Conservation (phyloP, 2,329 filamentous ascomycete genomes). For the Cercospora berteroae region DNA sequence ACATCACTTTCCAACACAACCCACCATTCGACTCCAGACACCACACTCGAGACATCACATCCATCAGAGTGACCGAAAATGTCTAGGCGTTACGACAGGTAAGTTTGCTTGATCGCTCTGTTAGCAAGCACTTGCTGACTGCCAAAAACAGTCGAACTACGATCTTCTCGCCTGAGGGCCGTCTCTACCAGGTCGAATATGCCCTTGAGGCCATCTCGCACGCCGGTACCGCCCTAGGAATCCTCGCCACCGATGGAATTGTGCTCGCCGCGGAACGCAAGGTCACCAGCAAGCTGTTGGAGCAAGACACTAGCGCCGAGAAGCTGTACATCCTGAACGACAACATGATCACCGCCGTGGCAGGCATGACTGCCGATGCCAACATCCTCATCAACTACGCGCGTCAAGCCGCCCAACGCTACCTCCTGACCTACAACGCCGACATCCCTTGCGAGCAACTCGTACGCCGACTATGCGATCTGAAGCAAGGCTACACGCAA, state of each 20-base stretch:
- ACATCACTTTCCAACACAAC: background rate
- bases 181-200: constrained; percentile 99
- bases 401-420: constrained; percentile 91
- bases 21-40: background rate
- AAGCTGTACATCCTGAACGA: constrained; percentile 99
- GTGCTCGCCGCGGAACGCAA: constrained; percentile 97
- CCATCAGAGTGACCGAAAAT: constrained; percentile 21
- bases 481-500: constrained; percentile 99
- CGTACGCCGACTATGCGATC: constrained; percentile 90
- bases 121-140: constrained; percentile 10
- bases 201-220: constrained; percentile 98
- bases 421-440: constrained; percentile 99
- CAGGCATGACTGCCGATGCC: constrained; percentile 98
- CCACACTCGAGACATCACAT: background rate
- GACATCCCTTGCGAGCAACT: constrained; percentile 99
- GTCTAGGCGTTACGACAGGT: constrained; percentile 39
- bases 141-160: constrained; percentile 59
- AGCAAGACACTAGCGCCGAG: constrained; percentile 99
- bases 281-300: constrained; percentile 97
- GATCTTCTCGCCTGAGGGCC: constrained; percentile 98
- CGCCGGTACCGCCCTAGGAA: constrained; percentile 92
- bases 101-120: background rate
- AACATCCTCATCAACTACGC: constrained; percentile 99
- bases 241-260: constrained; percentile 96
- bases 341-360: constrained; percentile 99